Evolutionary conservation across 768 basidiomycete species (phyloP).

Genomic region (Rhizopogon roseolus): DNA sequence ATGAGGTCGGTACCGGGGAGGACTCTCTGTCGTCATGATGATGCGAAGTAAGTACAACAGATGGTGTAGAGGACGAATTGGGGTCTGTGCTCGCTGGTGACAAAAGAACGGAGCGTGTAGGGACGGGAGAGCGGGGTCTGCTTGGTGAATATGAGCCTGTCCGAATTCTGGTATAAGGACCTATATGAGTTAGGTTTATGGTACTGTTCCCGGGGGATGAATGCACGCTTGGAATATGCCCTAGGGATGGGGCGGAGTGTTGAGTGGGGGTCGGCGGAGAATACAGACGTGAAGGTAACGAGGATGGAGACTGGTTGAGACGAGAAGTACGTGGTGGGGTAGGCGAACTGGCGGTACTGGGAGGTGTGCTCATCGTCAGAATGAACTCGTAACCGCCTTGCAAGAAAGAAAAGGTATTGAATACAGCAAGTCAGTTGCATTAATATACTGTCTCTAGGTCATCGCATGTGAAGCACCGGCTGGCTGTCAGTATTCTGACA

Average conservation of each 20-base stretch:
- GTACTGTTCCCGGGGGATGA: neutral
- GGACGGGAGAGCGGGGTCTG: neutral
- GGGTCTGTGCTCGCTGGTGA: neutral
- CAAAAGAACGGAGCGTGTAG: neutral
- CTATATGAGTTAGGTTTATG: no score
- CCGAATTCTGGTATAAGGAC: neutral
- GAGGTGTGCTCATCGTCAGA: neutral
- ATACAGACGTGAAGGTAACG: neutral
- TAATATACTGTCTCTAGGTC: neutral
- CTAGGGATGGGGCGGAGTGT: neutral
- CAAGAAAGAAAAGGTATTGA: neutral
- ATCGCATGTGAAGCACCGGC: neutral
- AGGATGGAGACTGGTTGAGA: neutral
- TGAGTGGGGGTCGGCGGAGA: neutral
- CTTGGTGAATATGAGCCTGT: neutral
- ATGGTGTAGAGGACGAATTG: neutral
- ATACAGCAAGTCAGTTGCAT: neutral
- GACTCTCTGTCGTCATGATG: neutral
- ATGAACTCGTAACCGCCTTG: neutral
- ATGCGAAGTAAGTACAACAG: neutral
- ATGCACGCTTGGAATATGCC: neutral
- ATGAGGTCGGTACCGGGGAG: neutral
- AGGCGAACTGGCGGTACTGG: neutral
- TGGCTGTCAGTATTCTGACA: no score
- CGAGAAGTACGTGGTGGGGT: neutral